These are phyloP conservation scores for Magnaporthiopsis incrustans DNA, from an alignment of 2,329 filamentous ascomycete genomes.

Conservation along the genomic window DNA sequence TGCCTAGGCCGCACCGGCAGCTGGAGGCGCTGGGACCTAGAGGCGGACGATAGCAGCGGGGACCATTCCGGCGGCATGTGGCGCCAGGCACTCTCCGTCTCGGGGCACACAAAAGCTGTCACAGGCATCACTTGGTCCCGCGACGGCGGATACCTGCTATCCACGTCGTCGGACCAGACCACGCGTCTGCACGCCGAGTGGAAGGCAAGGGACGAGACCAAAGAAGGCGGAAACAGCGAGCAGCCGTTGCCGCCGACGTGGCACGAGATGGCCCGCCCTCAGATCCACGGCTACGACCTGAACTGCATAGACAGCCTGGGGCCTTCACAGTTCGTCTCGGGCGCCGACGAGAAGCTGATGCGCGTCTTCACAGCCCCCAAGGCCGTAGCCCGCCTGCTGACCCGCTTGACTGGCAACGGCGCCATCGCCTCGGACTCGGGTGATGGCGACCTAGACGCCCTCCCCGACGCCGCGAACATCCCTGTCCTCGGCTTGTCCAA, in stretches of 20 bases:
- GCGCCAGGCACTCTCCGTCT: slow-evolving; percentile 68
- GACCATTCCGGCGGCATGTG: slow-evolving; percentile 56
- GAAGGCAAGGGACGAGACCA: slow-evolving; percentile 34
- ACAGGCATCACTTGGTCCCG: slow-evolving; percentile 79
- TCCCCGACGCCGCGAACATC: slow-evolving; percentile 89
- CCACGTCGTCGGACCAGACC: slow-evolving; percentile 87
- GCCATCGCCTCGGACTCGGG: slow-evolving; percentile 22
- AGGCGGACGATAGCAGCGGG: not conserved
- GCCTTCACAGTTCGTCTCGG: slow-evolving; percentile 74
- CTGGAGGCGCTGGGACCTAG: slow-evolving; percentile 77
- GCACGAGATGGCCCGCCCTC: slow-evolving; percentile 93
- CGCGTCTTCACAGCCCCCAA: slow-evolving; percentile 88
- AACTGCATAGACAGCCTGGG: slow-evolving; percentile 83
- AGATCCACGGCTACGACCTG: slow-evolving; percentile 96
- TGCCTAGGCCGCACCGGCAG: slow-evolving; percentile 86
- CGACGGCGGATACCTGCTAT: slow-evolving; percentile 75
- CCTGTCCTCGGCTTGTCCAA: slow-evolving; percentile 93
- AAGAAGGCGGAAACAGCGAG: no score
- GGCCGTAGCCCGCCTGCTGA: slow-evolving; percentile 68
- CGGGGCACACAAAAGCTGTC: slow-evolving; percentile 76
- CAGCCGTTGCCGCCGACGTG: slow-evolving; percentile 45
- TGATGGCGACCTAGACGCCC: slow-evolving; percentile 27
- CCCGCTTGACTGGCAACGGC: slow-evolving; percentile 56
- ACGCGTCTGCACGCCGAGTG: slow-evolving; percentile 80
- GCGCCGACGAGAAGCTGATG: slow-evolving; percentile 96